Evolutionary conservation across 2,329 filamentous ascomycete genomes (phyloP), one percentile per base, ranked within the genome.

Genomic region (Neonectria faginata): DNA sequence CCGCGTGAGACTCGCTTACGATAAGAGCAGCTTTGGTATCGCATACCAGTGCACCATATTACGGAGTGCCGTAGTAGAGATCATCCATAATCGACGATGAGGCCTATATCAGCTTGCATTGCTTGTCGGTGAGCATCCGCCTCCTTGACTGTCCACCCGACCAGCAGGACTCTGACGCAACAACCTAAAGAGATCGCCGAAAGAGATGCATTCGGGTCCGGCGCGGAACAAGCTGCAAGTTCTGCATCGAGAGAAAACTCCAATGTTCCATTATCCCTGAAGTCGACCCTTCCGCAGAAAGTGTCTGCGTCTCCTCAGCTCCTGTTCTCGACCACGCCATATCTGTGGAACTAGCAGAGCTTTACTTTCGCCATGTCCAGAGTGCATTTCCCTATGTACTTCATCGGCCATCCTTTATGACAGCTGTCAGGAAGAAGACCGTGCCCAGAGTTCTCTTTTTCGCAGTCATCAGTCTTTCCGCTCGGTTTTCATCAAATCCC

Each of bases 341-440:
- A 10, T 25, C 39, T n/a, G 59, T 42, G 22, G 44, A 51, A 18
- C 51, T 56, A 7, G 22, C 48, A 11, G 51, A 50, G 22, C 44
- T 57, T 16, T 57, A 57, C n/a, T 62, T 62, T 20, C 22, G 45
- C 9, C 44, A 62, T 11, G 27, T 44, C 5, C 55, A 62, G n/a
- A 25, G 41, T 16, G 18, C 53, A 9, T 44, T 57, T 33, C 53
- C 53, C 3, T 25, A 31, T 18, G 25, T 62, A 4, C 58, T 62
- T n/a, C 51, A 53, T 27, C 51, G 6, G 7, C 11, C 29, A 31
- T 41, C 51, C 1, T 53, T 53, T 8, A 27, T 25, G n/a, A 14
- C 10, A 16, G 51, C 33, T 20, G 31, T 41, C 33, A 53, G 20
- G 9, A 33, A 53, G 9, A 20, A 20, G 7, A 22, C 18, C 5